These are phyloP conservation scores for Stevia rebaudiana DNA, from an alignment of 140 eudicot genomes.

Conservation along the genomic window DNA sequence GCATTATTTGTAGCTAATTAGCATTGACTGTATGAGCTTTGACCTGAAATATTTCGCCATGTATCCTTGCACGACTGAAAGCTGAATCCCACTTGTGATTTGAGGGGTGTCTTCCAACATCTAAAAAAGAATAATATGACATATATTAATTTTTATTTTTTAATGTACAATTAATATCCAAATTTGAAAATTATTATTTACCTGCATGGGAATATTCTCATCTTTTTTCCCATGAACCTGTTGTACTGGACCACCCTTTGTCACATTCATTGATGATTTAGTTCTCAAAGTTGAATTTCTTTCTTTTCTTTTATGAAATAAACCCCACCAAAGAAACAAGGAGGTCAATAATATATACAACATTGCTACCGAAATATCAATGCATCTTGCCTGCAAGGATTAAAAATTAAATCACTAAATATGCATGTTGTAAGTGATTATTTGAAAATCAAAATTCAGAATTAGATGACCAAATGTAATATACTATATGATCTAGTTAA, in stretches of 20 bases:
- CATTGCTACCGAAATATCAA: slow-evolving; percentile 66
- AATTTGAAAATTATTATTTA: slow-evolving; percentile 15
- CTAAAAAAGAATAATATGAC: slow-evolving; percentile 27
- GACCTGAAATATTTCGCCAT: slow-evolving; percentile 90
- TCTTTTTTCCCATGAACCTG: slow-evolving; percentile 54
- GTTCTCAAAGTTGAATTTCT: slow-evolving; percentile 46
- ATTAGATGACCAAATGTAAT: not conserved
- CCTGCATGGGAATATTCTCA: slow-evolving; percentile 77
- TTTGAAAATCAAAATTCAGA: not conserved
- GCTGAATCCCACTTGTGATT: slow-evolving; percentile 61
- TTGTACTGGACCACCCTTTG: slow-evolving; percentile 42
- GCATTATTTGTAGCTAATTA: slow-evolving; percentile 10
- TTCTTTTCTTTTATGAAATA: slow-evolving; percentile 48
- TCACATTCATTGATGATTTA: slow-evolving; percentile 46
- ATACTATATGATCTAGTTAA: too few species aligned
- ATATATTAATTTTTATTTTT: not conserved
- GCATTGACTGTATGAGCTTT: slow-evolving; percentile 15
- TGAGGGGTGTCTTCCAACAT: slow-evolving; percentile 65
- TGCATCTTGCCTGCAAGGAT: slow-evolving; percentile 73
- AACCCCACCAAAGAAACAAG: slow-evolving; percentile 90
- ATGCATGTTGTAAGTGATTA: not conserved
- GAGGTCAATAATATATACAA: slow-evolving; percentile 64
- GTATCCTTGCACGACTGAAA: slow-evolving; percentile 86
- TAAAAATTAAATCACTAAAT: slow-evolving; percentile 19
- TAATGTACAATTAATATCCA: not conserved